Evolutionary conservation across 1,139 yeast species (phyloP).

Genomic region (Taphrina pruni): DNA sequence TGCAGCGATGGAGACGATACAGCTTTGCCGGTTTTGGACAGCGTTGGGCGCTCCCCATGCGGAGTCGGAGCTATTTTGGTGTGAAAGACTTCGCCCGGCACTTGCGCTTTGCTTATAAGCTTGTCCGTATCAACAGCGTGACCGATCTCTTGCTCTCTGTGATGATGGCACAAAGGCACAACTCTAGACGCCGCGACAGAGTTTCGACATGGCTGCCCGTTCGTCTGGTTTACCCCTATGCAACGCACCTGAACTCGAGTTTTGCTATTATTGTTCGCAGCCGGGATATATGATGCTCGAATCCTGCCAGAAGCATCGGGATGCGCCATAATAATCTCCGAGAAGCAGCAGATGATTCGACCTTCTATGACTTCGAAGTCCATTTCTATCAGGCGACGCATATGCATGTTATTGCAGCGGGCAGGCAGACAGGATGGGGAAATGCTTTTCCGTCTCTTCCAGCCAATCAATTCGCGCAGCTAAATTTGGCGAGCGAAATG

Average conservation of each 20-base stretch:
- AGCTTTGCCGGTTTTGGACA: background rate
- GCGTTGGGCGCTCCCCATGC: background rate
- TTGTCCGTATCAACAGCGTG: background rate
- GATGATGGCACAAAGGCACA: conserved; percentile 21
- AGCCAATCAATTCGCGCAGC: conserved; percentile 1
- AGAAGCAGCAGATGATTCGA: too few relatives aligned
- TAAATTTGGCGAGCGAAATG: conserved; percentile 5
- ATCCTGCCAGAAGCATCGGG: background rate
- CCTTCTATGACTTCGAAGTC: too few relatives aligned
- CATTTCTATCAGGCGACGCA: too few relatives aligned
- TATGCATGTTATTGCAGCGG: too few relatives aligned
- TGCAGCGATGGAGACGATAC: background rate
- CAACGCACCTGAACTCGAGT: conserved; percentile 2
- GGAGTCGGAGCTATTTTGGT: background rate
- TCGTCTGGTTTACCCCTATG: conserved; percentile 1
- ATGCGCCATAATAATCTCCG: background rate
- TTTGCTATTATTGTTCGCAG: background rate
- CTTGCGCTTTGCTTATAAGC: background rate
- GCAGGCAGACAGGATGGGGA: background rate
- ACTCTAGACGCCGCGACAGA: conserved; percentile 8
- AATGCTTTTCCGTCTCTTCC: background rate
- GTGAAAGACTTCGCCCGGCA: background rate
- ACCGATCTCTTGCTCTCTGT: conserved; percentile 7
- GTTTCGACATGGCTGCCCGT: conserved; percentile 21
- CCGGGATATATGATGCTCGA: background rate